These are phyloP conservation scores for Andrographis paniculata DNA, from an alignment of 305 asterid genomes.

Conservation along the genomic window DNA sequence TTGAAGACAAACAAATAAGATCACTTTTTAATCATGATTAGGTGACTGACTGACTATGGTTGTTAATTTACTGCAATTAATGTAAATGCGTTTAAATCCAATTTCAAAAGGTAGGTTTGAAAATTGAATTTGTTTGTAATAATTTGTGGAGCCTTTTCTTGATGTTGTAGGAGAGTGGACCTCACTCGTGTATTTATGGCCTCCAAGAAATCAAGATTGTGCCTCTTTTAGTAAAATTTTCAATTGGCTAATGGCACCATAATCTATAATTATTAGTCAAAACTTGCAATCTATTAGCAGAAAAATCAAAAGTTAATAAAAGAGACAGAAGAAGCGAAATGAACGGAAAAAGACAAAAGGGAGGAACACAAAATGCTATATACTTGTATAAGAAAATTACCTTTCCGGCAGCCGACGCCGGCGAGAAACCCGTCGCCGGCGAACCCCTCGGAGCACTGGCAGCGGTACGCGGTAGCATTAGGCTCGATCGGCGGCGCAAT, in stretches of 20 bases:
- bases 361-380: too few relatives aligned
- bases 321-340: neutral
- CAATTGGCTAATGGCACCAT: neutral
- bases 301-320: neutral
- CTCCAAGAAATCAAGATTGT: neutral
- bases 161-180: too few relatives aligned
- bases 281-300: too few relatives aligned
- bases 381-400: too few relatives aligned
- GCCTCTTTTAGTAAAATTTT: neutral
- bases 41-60: too few relatives aligned
- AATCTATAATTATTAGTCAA: neutral
- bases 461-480: constrained; percentile 32
- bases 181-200: too few relatives aligned
- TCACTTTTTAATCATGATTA: too few relatives aligned
- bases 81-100: too few relatives aligned
- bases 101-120: too few relatives aligned
- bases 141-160: too few relatives aligned
- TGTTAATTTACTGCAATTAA: too few relatives aligned
- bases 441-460: constrained; percentile 54
- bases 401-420: constrained; percentile 73
- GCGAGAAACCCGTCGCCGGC: constrained; percentile 60
- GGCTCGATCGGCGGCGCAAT: constrained; percentile 22
- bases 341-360: neutral
- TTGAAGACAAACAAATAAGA: too few relatives aligned
- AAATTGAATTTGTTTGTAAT: neutral